Percentiles rank a stretch among this genome's conserved stretches.
Conservation (phyloP, 2,329 filamentous ascomycete genomes). For the Cryphonectria radicalis region DNA sequence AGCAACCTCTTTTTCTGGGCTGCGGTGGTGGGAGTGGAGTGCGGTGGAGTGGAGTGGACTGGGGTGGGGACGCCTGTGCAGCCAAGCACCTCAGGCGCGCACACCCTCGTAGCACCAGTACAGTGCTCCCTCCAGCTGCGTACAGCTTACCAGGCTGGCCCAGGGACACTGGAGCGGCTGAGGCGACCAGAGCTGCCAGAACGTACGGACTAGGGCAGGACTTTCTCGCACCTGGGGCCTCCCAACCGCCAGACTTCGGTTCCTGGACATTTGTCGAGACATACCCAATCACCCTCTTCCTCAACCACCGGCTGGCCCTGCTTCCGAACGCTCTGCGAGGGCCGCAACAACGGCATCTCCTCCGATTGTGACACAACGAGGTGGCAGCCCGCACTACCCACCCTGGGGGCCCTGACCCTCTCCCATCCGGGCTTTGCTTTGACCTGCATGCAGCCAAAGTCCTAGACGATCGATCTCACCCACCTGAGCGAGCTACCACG, state of each 20-base stretch:
- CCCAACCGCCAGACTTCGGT: background rate
- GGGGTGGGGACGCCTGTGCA: conserved; percentile 9
- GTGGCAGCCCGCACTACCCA: conserved; percentile 8
- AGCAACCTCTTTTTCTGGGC: background rate
- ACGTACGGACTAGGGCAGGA: background rate
- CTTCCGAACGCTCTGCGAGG: background rate
- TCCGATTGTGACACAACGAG: conserved; percentile 19
- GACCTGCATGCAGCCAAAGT: conserved; percentile 20
- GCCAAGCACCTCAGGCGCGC: background rate
- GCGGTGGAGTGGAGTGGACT: conserved; percentile 1
- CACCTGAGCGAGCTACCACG: conserved; percentile 17
- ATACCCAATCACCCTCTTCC: background rate
- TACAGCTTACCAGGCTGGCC: background rate
- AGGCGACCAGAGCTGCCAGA: background rate
- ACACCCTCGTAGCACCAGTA: background rate
- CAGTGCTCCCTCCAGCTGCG: background rate
- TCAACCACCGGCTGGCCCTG: background rate
- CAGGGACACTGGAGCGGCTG: background rate
- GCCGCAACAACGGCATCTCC: background rate
- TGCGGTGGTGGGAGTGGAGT: conserved; percentile 6
- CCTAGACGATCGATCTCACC: conserved; percentile 18
- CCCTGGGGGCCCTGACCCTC: background rate
- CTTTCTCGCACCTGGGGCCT: background rate
- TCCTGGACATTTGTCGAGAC: background rate
- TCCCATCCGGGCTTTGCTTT: conserved; percentile 1